phyloP scores from a whole-genome alignment of 2,329 filamentous ascomycete genomes.

The Tolypocladium ophioglossoides region DNA sequence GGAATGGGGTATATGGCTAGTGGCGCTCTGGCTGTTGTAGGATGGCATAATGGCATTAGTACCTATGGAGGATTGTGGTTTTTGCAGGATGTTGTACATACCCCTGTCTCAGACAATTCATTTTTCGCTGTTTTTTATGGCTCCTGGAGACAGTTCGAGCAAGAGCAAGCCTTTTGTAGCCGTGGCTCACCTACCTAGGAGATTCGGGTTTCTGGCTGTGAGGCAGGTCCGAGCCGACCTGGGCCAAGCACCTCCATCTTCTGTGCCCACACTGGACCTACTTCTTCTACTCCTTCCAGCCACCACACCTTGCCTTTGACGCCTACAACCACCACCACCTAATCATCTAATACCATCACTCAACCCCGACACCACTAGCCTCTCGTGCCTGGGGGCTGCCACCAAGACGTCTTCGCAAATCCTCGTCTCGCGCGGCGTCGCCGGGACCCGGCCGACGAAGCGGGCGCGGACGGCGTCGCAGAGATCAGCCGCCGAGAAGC shows the following conservation, averaged over 20 bases:
- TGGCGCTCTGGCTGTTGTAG: neutral
- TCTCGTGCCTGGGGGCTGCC: slow-evolving; percentile 2
- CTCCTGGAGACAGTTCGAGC: neutral
- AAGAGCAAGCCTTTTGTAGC: neutral
- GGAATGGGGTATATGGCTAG: neutral
- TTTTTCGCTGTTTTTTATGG: neutral
- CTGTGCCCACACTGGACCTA: neutral
- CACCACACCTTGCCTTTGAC: neutral
- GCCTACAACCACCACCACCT: neutral
- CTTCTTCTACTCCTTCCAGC: neutral
- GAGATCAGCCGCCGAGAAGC: neutral
- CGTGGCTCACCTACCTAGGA: neutral
- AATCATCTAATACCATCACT: neutral
- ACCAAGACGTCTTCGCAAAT: slow-evolving; percentile 17
- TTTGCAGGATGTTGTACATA: neutral
- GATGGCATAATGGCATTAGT: neutral
- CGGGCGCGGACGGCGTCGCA: slow-evolving; percentile 3
- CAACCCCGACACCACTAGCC: neutral
- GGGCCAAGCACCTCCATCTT: neutral
- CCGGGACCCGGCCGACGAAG: slow-evolving; percentile 7
- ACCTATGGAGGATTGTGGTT: neutral
- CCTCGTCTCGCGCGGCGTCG: slow-evolving; percentile 15
- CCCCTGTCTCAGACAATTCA: neutral
- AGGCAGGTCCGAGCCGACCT: neutral
- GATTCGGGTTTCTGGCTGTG: neutral